phyloP scores from a whole-genome alignment of 768 basidiomycete genomes.

The Porphyrellus cyaneotinctus region DNA sequence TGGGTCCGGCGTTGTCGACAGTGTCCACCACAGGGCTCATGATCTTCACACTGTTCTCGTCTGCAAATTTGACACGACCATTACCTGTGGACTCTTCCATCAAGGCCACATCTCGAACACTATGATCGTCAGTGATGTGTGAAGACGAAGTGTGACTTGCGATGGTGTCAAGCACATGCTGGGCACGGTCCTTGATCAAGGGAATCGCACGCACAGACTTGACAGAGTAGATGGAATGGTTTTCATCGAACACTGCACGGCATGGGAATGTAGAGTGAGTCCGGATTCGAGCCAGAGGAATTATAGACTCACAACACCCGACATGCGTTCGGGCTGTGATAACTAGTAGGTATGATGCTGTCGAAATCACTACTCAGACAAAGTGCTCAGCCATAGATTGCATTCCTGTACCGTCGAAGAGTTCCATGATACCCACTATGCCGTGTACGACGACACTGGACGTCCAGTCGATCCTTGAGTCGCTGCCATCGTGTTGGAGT shows the following conservation, averaged over 20 bases:
- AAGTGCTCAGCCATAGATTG: neutral
- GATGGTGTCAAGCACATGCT: conserved; percentile 47
- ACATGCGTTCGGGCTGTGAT: conserved; percentile 59
- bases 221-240: conserved; percentile 60
- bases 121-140: conserved; percentile 33
- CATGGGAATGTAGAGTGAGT: conserved; percentile 3
- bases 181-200: conserved; percentile 60
- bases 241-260: conserved; percentile 59
- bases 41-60: conserved; percentile 43
- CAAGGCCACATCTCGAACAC: conserved; percentile 19
- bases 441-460: conserved; percentile 64
- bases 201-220: conserved; percentile 72
- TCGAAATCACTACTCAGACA: conserved; percentile 13
- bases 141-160: conserved; percentile 51
- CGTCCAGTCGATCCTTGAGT: conserved; percentile 47
- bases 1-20: neutral
- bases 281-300: neutral
- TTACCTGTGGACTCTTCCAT: conserved; percentile 13
- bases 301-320: conserved; percentile 54
- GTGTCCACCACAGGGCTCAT: conserved; percentile 34
- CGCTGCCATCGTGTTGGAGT: conserved; percentile 34
- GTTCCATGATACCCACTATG: conserved; percentile 66
- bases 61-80: conserved; percentile 52
- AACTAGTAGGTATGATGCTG: conserved; percentile 75
- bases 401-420: conserved; percentile 57